A percentile compares a stretch with the other conserved stretches of the same genome.
phyloP scores from a whole-genome alignment of 768 basidiomycete genomes.

The Boletellus sp. region DNA sequence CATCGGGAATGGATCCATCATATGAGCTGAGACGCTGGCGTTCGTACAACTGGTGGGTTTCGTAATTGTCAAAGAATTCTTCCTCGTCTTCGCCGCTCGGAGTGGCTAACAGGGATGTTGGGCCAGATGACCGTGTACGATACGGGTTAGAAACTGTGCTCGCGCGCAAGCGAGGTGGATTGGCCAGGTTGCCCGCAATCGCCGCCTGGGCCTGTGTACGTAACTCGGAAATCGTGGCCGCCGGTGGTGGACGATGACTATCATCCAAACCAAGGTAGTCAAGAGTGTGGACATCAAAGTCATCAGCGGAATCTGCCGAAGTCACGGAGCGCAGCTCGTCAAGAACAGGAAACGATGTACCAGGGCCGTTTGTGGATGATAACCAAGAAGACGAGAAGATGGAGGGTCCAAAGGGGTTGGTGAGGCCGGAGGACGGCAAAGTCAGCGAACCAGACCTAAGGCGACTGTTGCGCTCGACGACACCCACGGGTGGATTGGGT shows the following conservation, averaged over 20 bases:
- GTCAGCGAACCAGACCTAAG: constrained; percentile 92
- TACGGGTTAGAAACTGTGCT: constrained; percentile 95
- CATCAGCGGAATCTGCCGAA: constrained; percentile 77
- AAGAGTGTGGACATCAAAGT: constrained; percentile 90
- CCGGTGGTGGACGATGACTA: constrained; percentile 63
- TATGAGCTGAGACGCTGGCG: constrained; percentile 63
- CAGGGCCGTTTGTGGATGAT: constrained; percentile 52
- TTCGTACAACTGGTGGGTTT: constrained; percentile 36
- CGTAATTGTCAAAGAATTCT: constrained; percentile 66
- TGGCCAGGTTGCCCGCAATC: constrained; percentile 77
- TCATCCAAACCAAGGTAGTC: constrained; percentile 97
- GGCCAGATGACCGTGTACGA: constrained; percentile 56
- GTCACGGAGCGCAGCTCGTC: constrained; percentile 81
- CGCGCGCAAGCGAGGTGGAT: constrained; percentile 78
- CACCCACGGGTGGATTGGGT: constrained; percentile 31
- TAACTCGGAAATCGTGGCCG: constrained; percentile 85
- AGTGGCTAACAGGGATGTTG: constrained; percentile 60
- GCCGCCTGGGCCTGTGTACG: constrained; percentile 88
- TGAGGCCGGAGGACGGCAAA: constrained; percentile 69
- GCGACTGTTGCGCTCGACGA: constrained; percentile 70
- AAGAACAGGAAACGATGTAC: constrained; percentile 59
- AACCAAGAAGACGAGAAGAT: constrained; percentile 93
- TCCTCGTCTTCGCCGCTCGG: constrained; percentile 69
- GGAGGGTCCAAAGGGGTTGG: constrained; percentile 82
- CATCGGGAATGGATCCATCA: constrained; percentile 50